Evolutionary conservation across 1,284 basidiomycete species (phyloP).

Genomic region (Apiotrichum sp.): DNA sequence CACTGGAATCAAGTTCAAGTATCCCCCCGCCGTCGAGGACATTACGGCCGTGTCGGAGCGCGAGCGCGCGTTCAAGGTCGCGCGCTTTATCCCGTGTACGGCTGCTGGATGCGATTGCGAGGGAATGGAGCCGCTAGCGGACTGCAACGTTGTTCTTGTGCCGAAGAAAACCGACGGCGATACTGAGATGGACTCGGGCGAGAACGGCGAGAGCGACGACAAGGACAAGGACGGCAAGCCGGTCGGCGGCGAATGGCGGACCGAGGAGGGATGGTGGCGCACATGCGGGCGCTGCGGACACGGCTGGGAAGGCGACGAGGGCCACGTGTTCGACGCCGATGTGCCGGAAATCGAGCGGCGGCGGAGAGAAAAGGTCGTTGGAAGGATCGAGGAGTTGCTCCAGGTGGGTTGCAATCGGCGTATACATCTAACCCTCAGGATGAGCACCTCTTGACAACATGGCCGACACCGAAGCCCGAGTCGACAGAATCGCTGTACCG

Average conservation of each 20-base stretch:
- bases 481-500: conserved; percentile 59
- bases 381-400: conserved; percentile 75
- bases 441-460: conserved; percentile 67
- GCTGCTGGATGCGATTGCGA: conserved; percentile 54
- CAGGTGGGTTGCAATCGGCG: conserved; percentile 54
- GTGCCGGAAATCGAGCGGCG: conserved; percentile 40
- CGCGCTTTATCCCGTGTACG: conserved; percentile 38
- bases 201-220: conserved; percentile 43
- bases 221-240: too few relatives aligned
- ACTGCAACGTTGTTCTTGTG: conserved; percentile 53
- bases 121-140: conserved; percentile 62
- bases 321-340: conserved; percentile 52
- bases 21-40: conserved; percentile 32
- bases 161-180: conserved; percentile 51
- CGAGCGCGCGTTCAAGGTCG: conserved; percentile 42
- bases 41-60: conserved; percentile 28
- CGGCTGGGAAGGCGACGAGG: conserved; percentile 55
- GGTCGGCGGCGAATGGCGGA: conserved; percentile 9
- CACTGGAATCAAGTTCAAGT: conserved; percentile 19
- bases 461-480: conserved; percentile 63
- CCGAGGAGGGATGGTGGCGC: conserved; percentile 55
- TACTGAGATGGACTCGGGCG: conserved; percentile 48
- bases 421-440: conserved; percentile 52
- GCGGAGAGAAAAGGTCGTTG: conserved; percentile 68
- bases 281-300: conserved; percentile 68